These are phyloP conservation scores for Rhynchosporium secalis DNA, from an alignment of 2,329 filamentous ascomycete species.

Conservation along the genomic window DNA sequence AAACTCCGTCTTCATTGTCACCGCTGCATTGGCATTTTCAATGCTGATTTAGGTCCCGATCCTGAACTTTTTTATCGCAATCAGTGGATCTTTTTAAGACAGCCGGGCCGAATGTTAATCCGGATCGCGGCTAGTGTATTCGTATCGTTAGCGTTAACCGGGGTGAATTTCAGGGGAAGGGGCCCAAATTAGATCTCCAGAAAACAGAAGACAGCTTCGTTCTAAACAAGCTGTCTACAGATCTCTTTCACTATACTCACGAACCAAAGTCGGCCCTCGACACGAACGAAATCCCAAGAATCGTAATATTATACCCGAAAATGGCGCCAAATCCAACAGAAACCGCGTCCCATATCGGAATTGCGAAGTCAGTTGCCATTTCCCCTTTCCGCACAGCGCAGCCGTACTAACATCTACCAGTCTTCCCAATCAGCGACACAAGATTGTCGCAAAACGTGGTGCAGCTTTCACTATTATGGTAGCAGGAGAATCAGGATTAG, in stretches of 20 bases:
- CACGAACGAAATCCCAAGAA: not conserved
- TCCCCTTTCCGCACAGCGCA: constrained; percentile 40
- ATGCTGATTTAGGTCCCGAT: constrained; percentile 14
- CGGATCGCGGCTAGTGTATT: not conserved
- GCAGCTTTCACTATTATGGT: constrained; percentile 99
- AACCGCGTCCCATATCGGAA: constrained; percentile 69
- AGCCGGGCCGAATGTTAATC: constrained; percentile 9
- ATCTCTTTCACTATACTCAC: constrained; percentile 7
- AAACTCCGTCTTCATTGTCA: constrained; percentile 97
- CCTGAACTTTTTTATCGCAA: constrained; percentile 27
- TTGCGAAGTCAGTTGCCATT: constrained; percentile 54
- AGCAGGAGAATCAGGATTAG: constrained; percentile 95
- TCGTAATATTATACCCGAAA: constrained; percentile 18
- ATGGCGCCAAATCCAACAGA: constrained; percentile 61
- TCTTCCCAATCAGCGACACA: constrained; percentile 66
- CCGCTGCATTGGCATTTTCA: constrained; percentile 33
- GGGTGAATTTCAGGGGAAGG: constrained; percentile 26
- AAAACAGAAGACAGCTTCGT: not conserved
- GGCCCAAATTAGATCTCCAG: constrained; percentile 13
- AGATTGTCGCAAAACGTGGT: constrained; percentile 79
- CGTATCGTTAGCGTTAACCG: constrained; percentile 8
- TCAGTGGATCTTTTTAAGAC: constrained; percentile 13
- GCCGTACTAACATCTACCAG: constrained; percentile 12
- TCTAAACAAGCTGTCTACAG: not conserved
- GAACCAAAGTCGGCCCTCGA: not conserved